These are phyloP conservation scores for Acrodontium crateriforme DNA, from an alignment of 2,329 filamentous ascomycete genomes.

Conservation along the genomic window DNA sequence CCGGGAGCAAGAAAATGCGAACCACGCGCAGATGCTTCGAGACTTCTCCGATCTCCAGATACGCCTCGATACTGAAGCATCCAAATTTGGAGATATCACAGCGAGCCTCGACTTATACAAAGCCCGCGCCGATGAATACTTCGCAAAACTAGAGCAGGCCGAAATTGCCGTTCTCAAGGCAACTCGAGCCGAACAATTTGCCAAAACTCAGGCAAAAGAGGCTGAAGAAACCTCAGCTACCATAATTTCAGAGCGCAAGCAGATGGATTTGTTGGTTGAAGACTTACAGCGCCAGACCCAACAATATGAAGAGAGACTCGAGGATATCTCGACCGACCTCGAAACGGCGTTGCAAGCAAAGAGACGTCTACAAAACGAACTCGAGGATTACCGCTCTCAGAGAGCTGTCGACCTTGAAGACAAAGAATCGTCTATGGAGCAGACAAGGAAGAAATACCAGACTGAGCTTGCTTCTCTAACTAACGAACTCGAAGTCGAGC, in stretches of 20 bases:
- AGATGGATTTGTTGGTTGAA: slow-evolving; percentile 76
- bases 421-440: slow-evolving; percentile 89
- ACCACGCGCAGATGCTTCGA: slow-evolving; percentile 73
- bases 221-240: slow-evolving; percentile 81
- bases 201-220: slow-evolving; percentile 76
- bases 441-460: slow-evolving; percentile 95
- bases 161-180: slow-evolving; percentile 93
- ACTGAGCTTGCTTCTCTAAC: slow-evolving; percentile 78
- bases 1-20: slow-evolving; percentile 76
- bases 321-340: slow-evolving; percentile 82
- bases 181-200: slow-evolving; percentile 82
- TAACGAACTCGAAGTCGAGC: slow-evolving; percentile 83
- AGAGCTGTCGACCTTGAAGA: slow-evolving; percentile 94
- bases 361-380: slow-evolving; percentile 88
- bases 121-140: slow-evolving; percentile 86
- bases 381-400: slow-evolving; percentile 93
- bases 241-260: slow-evolving; percentile 82
- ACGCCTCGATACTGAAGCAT: slow-evolving; percentile 75
- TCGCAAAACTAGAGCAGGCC: slow-evolving; percentile 90
- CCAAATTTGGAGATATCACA: slow-evolving; percentile 68
- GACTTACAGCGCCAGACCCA: slow-evolving; percentile 84
- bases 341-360: slow-evolving; percentile 76
- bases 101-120: slow-evolving; percentile 84
- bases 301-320: slow-evolving; percentile 76
- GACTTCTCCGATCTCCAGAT: slow-evolving; percentile 93